These are phyloP conservation scores for Penicillium atrosanguineum DNA, from an alignment of 495 filamentous ascomycete species.

Conservation along the genomic window DNA sequence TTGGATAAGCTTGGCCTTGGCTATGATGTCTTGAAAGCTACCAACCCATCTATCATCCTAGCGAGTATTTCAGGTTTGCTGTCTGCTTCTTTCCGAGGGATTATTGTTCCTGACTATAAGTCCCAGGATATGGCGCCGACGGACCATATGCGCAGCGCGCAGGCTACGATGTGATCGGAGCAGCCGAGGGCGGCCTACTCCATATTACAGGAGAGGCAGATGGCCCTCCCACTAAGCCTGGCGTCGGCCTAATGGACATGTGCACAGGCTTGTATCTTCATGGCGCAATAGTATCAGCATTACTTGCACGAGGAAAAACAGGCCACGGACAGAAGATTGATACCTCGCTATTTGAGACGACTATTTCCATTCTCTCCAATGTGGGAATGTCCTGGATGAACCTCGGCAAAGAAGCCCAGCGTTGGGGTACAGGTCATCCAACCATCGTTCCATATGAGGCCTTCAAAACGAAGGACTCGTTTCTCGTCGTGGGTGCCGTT, in stretches of 20 bases:
- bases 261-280: conserved; percentile 84
- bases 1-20: conserved; percentile 78
- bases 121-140: conserved; percentile 69
- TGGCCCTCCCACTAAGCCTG: conserved; percentile 84
- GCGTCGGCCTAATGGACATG: conserved; percentile 85
- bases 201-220: conserved; percentile 82
- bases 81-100: too few species aligned
- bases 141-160: conserved; percentile 78
- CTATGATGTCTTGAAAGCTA: conserved; percentile 61
- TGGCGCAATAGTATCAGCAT: conserved; percentile 80
- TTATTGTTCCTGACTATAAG: not conserved
- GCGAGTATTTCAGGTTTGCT: conserved; percentile 27
- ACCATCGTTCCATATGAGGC: conserved; percentile 86
- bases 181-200: conserved; percentile 88
- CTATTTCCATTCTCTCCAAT: conserved; percentile 79
- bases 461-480: conserved; percentile 78
- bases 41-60: conserved; percentile 59
- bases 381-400: conserved; percentile 83
- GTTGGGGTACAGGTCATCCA: conserved; percentile 89
- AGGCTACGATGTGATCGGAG: conserved; percentile 93
- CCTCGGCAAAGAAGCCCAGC: conserved; percentile 67
- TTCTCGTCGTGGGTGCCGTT: conserved; percentile 78
- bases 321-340: conserved; percentile 82
- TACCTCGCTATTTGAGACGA: conserved; percentile 77
- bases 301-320: conserved; percentile 60